These are phyloP conservation scores for Dipteronia sinensis DNA, from an alignment of 345 rosid species.

Conservation along the genomic window DNA sequence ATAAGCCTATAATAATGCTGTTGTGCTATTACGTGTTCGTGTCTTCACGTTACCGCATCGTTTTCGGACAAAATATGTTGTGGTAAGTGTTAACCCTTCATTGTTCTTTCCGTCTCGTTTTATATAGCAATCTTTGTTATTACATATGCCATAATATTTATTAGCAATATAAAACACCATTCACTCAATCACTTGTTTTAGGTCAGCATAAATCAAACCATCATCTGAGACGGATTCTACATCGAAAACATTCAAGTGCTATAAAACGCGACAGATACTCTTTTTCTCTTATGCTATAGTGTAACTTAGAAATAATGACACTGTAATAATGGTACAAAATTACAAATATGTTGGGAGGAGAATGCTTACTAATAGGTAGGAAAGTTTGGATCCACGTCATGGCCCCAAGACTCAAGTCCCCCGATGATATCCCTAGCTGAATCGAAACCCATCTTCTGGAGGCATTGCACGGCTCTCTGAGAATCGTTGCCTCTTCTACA, in stretches of 20 bases:
- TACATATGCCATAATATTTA: too few species aligned
- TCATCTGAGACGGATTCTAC: neutral
- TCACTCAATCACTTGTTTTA: neutral
- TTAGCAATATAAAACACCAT: neutral
- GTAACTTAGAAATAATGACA: neutral
- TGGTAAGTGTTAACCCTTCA: neutral
- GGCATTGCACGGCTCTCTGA: conserved; percentile 80
- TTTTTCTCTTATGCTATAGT: neutral
- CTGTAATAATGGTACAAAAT: too few species aligned
- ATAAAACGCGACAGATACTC: neutral
- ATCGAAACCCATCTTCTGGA: conserved; percentile 58
- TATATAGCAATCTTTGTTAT: too few species aligned
- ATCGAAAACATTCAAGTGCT: neutral
- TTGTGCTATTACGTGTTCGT: neutral
- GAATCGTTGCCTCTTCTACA: conserved; percentile 97
- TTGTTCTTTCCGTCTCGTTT: neutral
- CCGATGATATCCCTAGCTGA: conserved; percentile 80
- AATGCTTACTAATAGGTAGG: conserved; percentile 57
- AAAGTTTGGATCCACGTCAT: conserved; percentile 72
- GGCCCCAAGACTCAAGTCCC: conserved; percentile 81
- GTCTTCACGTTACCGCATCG: too few species aligned
- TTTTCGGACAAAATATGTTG: neutral
- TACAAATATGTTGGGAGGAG: neutral
- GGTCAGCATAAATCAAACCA: too few species aligned
- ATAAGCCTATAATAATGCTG: too few species aligned